These are phyloP conservation scores for Penstemon newberryi DNA, from an alignment of 257 asterid genomes.

Conservation along the genomic window DNA sequence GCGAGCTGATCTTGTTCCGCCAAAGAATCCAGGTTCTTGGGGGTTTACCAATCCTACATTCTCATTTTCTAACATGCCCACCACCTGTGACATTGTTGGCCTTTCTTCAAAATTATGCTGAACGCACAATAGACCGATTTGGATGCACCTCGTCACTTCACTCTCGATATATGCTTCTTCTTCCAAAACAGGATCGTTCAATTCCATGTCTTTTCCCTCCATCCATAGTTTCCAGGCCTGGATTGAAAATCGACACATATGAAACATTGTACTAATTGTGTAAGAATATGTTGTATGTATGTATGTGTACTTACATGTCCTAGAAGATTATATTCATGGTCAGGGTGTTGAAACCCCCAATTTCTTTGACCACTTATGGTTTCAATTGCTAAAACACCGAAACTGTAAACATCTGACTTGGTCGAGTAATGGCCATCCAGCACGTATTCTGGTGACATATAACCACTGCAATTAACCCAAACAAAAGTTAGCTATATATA, in stretches of 20 bases:
- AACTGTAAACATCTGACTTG: conserved; percentile 50
- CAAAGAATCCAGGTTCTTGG: conserved; percentile 41
- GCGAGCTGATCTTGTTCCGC: not conserved
- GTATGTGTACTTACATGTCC: conserved; percentile 40
- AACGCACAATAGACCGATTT: conserved; percentile 46
- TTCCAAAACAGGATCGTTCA: conserved; percentile 33
- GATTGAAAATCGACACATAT: not conserved
- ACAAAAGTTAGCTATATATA: conserved; percentile 1
- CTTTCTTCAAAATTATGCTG: conserved; percentile 35
- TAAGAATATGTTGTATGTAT: not conserved
- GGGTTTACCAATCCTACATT: conserved; percentile 30
- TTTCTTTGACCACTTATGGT: conserved; percentile 39
- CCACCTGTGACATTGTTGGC: conserved; percentile 41
- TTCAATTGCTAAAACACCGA: conserved; percentile 42
- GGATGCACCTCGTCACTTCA: conserved; percentile 35
- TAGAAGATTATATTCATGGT: conserved; percentile 41
- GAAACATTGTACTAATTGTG: too few species aligned
- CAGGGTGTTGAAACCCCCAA: conserved; percentile 42
- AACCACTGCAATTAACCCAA: conserved; percentile 35
- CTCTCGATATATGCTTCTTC: conserved; percentile 23
- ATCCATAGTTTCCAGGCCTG: conserved; percentile 53
- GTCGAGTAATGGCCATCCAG: conserved; percentile 37
- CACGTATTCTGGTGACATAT: conserved; percentile 55
- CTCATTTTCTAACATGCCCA: conserved; percentile 41
- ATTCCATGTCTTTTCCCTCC: conserved; percentile 33